These are phyloP conservation scores for Centella asiatica DNA, from an alignment of 129 eudicot genomes.

Conservation along the genomic window DNA sequence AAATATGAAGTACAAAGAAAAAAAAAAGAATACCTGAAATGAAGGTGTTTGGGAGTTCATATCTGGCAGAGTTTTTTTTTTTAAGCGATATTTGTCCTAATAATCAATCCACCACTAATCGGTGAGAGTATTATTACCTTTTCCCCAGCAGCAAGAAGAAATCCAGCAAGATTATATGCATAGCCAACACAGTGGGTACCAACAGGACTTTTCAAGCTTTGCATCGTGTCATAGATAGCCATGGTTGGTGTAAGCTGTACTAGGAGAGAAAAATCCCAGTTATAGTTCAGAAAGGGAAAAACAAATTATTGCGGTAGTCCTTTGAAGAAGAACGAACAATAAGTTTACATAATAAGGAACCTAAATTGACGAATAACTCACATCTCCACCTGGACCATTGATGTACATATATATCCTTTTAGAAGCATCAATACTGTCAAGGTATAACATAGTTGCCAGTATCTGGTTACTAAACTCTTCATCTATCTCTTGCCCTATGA, in stretches of 20 bases:
- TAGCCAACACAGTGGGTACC: conserved; percentile 73
- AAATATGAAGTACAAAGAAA: too few species aligned
- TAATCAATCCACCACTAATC: background rate
- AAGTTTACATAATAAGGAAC: background rate
- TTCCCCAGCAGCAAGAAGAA: conserved; percentile 84
- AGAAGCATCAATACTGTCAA: conserved; percentile 57
- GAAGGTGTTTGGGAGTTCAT: background rate
- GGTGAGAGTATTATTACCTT: conserved; percentile 40
- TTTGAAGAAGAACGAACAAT: background rate
- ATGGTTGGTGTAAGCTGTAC: conserved; percentile 78
- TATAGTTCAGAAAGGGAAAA: background rate
- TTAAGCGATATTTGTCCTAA: background rate
- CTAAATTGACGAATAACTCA: conserved; percentile 37
- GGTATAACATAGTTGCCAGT: conserved; percentile 79
- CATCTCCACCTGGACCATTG: conserved; percentile 85
- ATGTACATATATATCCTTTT: conserved; percentile 62
- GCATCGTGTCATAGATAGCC: conserved; percentile 90
- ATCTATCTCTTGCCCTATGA: conserved; percentile 58
- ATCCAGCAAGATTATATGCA: conserved; percentile 67
- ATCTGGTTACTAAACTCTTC: conserved; percentile 69
- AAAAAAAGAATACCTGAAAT: too few species aligned
- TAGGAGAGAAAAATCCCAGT: conserved; percentile 8
- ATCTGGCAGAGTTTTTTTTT: background rate
- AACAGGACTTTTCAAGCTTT: conserved; percentile 67
- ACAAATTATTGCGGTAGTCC: background rate